Percentiles rank a stretch among this genome's conserved stretches.
Conservation (phyloP, 2,329 filamentous ascomycete species). For the Leptographium lundbergii region DNA sequence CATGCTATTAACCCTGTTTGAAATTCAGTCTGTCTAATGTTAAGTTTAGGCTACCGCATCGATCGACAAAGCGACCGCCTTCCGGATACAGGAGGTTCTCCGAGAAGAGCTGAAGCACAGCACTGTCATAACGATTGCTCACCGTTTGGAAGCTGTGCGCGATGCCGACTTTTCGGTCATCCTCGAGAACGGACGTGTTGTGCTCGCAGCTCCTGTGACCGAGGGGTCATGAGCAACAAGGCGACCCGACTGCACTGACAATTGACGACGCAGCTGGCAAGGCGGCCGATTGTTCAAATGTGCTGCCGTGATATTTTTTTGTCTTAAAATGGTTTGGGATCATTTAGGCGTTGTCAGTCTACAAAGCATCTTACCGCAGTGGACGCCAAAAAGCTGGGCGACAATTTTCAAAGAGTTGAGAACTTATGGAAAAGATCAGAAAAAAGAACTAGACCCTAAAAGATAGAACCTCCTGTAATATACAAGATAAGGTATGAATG, state of each 20-base stretch:
- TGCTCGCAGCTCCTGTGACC: constrained; percentile 15
- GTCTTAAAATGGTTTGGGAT: too few relatives aligned
- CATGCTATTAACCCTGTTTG: background rate
- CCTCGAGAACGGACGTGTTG: constrained; percentile 37
- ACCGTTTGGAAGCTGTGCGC: constrained; percentile 48
- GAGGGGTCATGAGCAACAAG: background rate
- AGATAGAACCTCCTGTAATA: too few relatives aligned
- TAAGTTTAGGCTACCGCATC: constrained; percentile 39
- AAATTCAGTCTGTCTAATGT: background rate
- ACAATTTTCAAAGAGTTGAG: too few relatives aligned
- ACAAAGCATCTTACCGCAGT: too few relatives aligned
- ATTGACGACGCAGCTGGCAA: background rate
- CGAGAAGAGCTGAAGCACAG: constrained; percentile 39
- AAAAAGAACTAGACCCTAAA: too few relatives aligned
- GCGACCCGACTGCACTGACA: background rate
- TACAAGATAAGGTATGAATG: too few relatives aligned
- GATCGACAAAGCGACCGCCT: constrained; percentile 47
- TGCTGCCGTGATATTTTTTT: too few relatives aligned
- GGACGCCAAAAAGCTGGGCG: too few relatives aligned
- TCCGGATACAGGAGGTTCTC: constrained; percentile 43
- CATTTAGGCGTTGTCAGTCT: too few relatives aligned
- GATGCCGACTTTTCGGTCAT: constrained; percentile 43
- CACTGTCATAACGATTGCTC: constrained; percentile 55
- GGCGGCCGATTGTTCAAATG: background rate
- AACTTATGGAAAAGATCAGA: too few relatives aligned